Conservation (phyloP, 306 rosid species). For the Vigna reflexopilosa region DNA sequence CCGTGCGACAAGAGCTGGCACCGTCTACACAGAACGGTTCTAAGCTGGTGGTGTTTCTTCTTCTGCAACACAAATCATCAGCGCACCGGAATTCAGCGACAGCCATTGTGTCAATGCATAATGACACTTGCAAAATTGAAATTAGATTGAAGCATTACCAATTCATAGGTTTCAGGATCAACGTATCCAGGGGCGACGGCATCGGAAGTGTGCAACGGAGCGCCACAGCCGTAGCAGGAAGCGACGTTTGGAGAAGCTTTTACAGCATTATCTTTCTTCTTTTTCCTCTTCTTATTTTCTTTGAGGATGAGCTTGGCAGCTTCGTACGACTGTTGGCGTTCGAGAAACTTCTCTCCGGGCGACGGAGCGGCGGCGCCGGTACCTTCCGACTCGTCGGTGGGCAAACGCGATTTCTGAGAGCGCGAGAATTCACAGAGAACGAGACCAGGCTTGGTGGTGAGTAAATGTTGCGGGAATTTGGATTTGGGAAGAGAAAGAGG, state of each 20-base stretch:
- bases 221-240: slow-evolving; percentile 89
- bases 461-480: slow-evolving; percentile 28
- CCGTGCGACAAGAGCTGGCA: slow-evolving; percentile 90
- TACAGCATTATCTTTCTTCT: slow-evolving; percentile 59
- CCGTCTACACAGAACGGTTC: slow-evolving; percentile 79
- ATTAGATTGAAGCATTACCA: slow-evolving; percentile 50
- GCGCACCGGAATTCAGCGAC: neutral
- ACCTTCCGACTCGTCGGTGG: slow-evolving; percentile 56
- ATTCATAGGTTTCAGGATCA: slow-evolving; percentile 66
- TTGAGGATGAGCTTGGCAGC: slow-evolving; percentile 65
- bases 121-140: neutral
- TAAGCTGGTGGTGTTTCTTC: slow-evolving; percentile 94
- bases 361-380: slow-evolving; percentile 83
- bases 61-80: slow-evolving; percentile 60
- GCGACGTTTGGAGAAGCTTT: slow-evolving; percentile 58
- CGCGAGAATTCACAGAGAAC: slow-evolving; percentile 52
- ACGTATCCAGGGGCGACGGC: slow-evolving; percentile 81
- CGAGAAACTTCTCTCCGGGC: slow-evolving; percentile 79
- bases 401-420: slow-evolving; percentile 34
- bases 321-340: slow-evolving; percentile 66
- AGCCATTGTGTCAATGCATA: neutral
- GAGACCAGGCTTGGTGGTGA: slow-evolving; percentile 43
- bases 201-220: slow-evolving; percentile 81
- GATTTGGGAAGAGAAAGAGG: slow-evolving; percentile 52
- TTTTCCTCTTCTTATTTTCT: slow-evolving; percentile 53